Conservation (phyloP, 306 rosid genomes). For the Vigna mungo region DNA sequence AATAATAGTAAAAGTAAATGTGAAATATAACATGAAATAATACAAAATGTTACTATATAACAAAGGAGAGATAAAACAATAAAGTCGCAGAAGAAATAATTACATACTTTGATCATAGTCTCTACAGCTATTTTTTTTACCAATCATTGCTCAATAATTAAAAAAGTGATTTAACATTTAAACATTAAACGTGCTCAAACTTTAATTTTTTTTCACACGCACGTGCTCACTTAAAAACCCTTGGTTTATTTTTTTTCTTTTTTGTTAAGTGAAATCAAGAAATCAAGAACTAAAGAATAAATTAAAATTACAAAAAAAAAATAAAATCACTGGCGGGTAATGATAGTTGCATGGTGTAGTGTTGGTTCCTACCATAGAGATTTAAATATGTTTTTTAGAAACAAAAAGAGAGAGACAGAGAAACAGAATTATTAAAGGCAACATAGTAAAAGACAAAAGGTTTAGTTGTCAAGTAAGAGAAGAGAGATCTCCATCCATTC, state of each 20-base stretch:
- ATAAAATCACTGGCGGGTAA: neutral
- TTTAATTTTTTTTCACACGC: neutral
- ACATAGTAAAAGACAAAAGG: conserved; percentile 5
- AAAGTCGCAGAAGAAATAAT: no score
- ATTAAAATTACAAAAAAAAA: neutral
- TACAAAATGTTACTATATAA: no score
- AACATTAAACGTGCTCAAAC: no score
- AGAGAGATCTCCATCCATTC: neutral
- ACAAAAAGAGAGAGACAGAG: neutral
- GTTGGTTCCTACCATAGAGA: neutral
- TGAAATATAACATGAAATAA: neutral
- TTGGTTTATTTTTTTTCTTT: no score
- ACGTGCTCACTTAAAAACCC: neutral
- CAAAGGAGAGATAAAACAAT: no score
- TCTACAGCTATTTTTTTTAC: no score
- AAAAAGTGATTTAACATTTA: no score
- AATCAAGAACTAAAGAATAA: no score
- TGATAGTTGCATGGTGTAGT: neutral
- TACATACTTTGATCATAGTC: no score
- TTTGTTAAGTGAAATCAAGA: no score
- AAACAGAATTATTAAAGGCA: neutral
- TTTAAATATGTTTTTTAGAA: neutral
- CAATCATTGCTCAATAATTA: no score
- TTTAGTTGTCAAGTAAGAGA: neutral
- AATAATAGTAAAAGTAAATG: neutral